Evolutionary conservation across 208 protist species (phyloP), one percentile per base, ranked within the genome.

Genomic region (Crithidia acanthocephali): DNA sequence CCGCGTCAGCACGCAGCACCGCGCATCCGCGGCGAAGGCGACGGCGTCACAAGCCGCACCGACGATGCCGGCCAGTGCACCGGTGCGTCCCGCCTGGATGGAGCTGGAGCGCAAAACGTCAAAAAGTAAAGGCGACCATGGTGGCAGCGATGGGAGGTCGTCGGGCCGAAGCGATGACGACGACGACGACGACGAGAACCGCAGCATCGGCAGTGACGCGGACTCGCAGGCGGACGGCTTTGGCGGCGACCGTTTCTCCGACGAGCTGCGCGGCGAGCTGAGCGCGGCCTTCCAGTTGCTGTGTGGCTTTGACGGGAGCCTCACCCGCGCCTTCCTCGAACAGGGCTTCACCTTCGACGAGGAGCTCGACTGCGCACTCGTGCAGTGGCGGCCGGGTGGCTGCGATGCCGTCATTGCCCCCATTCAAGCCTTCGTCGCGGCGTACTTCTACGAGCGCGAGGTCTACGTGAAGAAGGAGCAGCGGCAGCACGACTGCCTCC

Each of bases 281-380:
- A 68, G 65, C n/a, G 72, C 81, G 32, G 75, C 82, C 15, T 86
- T 80, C 30, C 66, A 76, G 25, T 51, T 87, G 6, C 70, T 93
- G n/a, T 83, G 76, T 42, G 82, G 82, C 40, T 73, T 64, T 58
- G 74, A 68, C 20, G 64, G 53, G 27, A 13, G 35, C 33, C 75
- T 78, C 30, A 53, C 72, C 7, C 59, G 30, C 20, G 68, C 76
- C 0, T 88, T 93, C 66, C 37, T 90, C 13, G 61, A 83, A 61
- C 89, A 95, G 56, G 91, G 91, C 33, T 91, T 94, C 59, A 52
- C 55, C 37, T 96, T 94, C 68, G 81, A 86, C 60, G 67, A 84
- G 25, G 59, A 76, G 2, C 66, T 90, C 11, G 82, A 90, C 45
- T 93, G 86, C 60, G 81, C 74, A 1, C 84, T 96, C 35, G 68